Percentiles rank a stretch among this genome's conserved stretches.
These are phyloP conservation scores for Clohesyomyces aquaticus DNA, from an alignment of 495 filamentous ascomycete genomes.

Conservation along the genomic window DNA sequence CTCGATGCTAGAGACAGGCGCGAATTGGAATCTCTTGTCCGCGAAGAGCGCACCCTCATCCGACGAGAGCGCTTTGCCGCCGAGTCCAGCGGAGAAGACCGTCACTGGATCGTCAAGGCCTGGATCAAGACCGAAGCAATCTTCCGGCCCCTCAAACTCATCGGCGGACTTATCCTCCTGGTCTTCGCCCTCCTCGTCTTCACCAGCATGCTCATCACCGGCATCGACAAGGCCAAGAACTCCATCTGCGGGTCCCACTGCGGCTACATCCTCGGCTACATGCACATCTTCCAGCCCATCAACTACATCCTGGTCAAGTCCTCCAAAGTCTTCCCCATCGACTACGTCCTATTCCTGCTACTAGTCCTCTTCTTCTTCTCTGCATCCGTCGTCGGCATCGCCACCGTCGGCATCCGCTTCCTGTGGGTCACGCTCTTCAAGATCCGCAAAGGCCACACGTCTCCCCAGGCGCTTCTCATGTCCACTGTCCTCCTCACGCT, in stretches of 20 bases:
- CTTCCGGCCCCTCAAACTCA: slow-evolving; percentile 79
- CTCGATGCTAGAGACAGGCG: slow-evolving; percentile 82
- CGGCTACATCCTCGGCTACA: slow-evolving; percentile 89
- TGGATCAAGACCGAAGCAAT: slow-evolving; percentile 81
- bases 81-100: slow-evolving; percentile 74
- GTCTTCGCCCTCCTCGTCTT: slow-evolving; percentile 73
- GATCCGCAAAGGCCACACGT: slow-evolving; percentile 83
- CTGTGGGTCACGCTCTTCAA: slow-evolving; percentile 91
- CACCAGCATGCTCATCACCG: slow-evolving; percentile 91
- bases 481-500: slow-evolving; percentile 88
- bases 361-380: slow-evolving; percentile 84
- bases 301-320: slow-evolving; percentile 88
- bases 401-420: slow-evolving; percentile 88
- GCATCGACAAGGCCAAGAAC: slow-evolving; percentile 94
- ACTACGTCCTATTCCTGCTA: slow-evolving; percentile 84
- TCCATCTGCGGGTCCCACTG: slow-evolving; percentile 88
- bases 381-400: slow-evolving; percentile 82
- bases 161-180: slow-evolving; percentile 79
- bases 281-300: slow-evolving; percentile 91
- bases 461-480: slow-evolving; percentile 89
- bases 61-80: slow-evolving; percentile 85
- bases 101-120: slow-evolving; percentile 65
- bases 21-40: slow-evolving; percentile 81
- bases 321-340: slow-evolving; percentile 83
- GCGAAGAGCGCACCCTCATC: slow-evolving; percentile 90